These are phyloP conservation scores for Sclerotinia nivalis DNA, from an alignment of 2,329 filamentous ascomycete genomes.

Conservation along the genomic window DNA sequence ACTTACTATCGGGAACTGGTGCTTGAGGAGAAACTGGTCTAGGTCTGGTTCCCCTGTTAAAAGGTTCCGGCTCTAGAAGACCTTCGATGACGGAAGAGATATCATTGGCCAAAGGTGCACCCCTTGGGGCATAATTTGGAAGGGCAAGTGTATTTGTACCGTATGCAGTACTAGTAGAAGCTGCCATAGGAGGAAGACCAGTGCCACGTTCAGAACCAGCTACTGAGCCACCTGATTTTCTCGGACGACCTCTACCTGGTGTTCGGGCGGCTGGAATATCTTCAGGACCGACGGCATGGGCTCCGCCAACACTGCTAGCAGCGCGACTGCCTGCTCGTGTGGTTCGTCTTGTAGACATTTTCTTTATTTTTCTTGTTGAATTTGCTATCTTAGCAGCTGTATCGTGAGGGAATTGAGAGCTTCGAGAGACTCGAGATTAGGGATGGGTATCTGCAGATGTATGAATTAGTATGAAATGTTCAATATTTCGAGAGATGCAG, in stretches of 20 bases:
- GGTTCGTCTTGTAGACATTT: constrained; percentile 36
- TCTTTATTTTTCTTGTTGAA: background rate
- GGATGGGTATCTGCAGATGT: constrained; percentile 10
- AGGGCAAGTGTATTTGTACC: constrained; percentile 34
- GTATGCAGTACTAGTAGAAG: constrained; percentile 36
- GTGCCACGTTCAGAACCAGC: constrained; percentile 9
- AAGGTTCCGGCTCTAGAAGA: constrained; percentile 28
- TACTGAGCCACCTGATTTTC: constrained; percentile 13
- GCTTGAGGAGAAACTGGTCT: background rate
- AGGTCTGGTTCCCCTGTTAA: background rate
- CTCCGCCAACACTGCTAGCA: constrained; percentile 30
- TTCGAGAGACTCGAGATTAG: constrained; percentile 5
- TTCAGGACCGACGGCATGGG: constrained; percentile 27
- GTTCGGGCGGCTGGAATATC: constrained; percentile 28
- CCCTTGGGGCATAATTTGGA: constrained; percentile 23
- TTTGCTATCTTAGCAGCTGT: constrained; percentile 1
- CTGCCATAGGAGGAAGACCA: constrained; percentile 31
- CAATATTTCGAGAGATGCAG: background rate
- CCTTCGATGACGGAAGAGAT: constrained; percentile 29
- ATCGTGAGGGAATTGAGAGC: background rate
- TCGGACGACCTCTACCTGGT: constrained; percentile 24
- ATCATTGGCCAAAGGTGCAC: constrained; percentile 26
- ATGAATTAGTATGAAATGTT: background rate
- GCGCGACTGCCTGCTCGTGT: constrained; percentile 34
- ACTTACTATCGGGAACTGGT: constrained; percentile 11